A percentile compares a stretch with the other conserved stretches of the same genome.
These are phyloP conservation scores for Biscogniauxia mediterranea DNA, from an alignment of 2,329 filamentous ascomycete species.

Conservation along the genomic window DNA sequence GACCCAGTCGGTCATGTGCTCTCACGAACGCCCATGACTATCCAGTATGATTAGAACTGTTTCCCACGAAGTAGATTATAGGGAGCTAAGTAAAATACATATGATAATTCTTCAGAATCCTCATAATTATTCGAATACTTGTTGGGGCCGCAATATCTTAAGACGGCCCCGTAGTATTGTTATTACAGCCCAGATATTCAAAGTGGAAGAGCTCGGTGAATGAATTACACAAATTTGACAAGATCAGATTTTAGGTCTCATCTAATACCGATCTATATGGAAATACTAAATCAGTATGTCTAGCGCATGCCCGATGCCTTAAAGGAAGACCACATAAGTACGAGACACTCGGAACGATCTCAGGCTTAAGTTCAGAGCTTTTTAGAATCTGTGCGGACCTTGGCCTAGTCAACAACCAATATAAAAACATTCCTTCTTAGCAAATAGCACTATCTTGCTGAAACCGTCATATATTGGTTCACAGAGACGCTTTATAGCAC, in stretches of 20 bases:
- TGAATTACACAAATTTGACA: background rate
- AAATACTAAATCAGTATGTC: background rate
- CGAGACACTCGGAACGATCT: background rate
- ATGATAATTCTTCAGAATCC: too few species aligned
- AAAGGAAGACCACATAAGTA: background rate
- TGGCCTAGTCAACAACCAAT: background rate
- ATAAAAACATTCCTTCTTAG: background rate
- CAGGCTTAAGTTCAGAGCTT: too few species aligned
- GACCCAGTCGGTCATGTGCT: background rate
- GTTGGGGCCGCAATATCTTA: too few species aligned
- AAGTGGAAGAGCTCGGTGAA: background rate
- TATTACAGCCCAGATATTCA: background rate
- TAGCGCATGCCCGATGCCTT: background rate
- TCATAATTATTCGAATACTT: too few species aligned
- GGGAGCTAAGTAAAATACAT: too few species aligned
- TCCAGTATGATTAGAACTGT: too few species aligned
- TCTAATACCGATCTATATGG: background rate
- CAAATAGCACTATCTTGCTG: background rate
- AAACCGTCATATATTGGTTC: background rate
- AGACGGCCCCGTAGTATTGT: background rate
- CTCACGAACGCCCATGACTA: background rate
- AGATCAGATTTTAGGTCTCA: background rate
- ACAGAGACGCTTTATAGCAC: background rate
- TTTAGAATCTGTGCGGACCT: background rate
- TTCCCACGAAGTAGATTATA: too few species aligned